Evolutionary conservation across 768 basidiomycete species (phyloP), one percentile per base, ranked within the genome.

Genomic region (Sutorius australiensis): DNA sequence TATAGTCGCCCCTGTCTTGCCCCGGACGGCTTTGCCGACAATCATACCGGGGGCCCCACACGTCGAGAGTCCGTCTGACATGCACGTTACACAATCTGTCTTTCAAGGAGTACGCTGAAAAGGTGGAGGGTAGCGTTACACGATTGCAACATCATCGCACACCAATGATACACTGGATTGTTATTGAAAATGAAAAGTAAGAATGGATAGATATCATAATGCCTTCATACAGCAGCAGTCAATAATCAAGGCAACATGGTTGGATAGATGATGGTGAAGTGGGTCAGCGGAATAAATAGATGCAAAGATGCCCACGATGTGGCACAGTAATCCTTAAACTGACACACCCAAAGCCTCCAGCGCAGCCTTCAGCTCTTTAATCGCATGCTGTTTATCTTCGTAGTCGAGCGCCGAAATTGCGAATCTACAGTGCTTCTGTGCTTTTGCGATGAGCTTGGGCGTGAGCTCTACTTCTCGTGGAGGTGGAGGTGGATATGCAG

Each of bases 341-440:
- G 63, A 81, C 5, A 75, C 84, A 21, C 83, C 87, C 19, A 92
- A 73, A 32, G 81, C 69, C 31, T 75, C 76, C 56, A 99, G 70
- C 13, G 95, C 95, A 33, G 80, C 76, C 58, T 80, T 77, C 59
- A 99, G 70, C 71, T 99, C 93, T 66, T 80, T 86, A 64, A 81
- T 79, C 16, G 95, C 95, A 61, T 90, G 89, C 57, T 89, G 87
- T 10, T 78, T 77, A 69, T 99, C 95, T 66, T 98, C 95, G 67
- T 95, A 98, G 65, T 98, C 93, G 50, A 99, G 75, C n/a, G 97
- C 84, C 30, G 90, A 92, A 52, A 98, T 91, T 7, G 95, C 95
- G 72, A 88, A 97, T 48, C 81, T 80, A 60, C 93, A 93, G 61
- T 95, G 93, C 66, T 90, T 97, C 76, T 99, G 95, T 13, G 82